phyloP scores from a whole-genome alignment of 768 basidiomycete species.

The Tylopilus felleus region DNA sequence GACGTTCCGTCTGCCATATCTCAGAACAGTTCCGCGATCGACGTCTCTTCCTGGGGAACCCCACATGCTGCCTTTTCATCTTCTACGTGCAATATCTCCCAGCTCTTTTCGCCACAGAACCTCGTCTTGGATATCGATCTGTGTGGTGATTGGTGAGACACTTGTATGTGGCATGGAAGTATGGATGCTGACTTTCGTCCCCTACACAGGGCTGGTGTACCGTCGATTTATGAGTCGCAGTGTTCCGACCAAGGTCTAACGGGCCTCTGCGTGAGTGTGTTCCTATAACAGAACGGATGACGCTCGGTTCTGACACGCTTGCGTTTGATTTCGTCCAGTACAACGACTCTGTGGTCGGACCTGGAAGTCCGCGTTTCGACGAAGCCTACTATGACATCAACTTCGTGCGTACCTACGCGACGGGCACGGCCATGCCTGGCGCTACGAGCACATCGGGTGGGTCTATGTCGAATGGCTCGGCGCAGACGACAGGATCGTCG shows the following conservation, averaged over 20 bases:
- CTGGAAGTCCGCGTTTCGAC: slow-evolving; percentile 53
- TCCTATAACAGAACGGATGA: neutral
- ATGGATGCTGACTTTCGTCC: neutral
- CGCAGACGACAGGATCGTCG: neutral
- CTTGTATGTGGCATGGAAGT: neutral
- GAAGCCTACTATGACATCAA: slow-evolving; percentile 65
- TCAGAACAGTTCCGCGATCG: slow-evolving; percentile 32
- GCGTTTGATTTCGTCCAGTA: slow-evolving; percentile 33
- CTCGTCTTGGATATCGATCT: slow-evolving; percentile 54
- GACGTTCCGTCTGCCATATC: slow-evolving; percentile 36
- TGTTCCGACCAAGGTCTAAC: slow-evolving; percentile 40
- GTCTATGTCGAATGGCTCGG: neutral
- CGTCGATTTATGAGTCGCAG: slow-evolving; percentile 38
- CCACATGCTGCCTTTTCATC: slow-evolving; percentile 45
- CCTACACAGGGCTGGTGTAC: slow-evolving; percentile 47
- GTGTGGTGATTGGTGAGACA: slow-evolving; percentile 46
- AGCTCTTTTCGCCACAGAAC: slow-evolving; percentile 47
- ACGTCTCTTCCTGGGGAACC: slow-evolving; percentile 42
- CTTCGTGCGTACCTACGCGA: slow-evolving; percentile 60
- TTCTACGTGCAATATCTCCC: slow-evolving; percentile 40
- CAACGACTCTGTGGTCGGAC: slow-evolving; percentile 52
- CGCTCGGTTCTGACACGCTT: neutral
- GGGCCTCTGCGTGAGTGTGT: slow-evolving; percentile 39
- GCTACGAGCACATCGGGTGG: slow-evolving; percentile 3
- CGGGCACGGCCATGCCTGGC: slow-evolving; percentile 4